Conservation (phyloP, 495 filamentous ascomycete genomes). For the Clohesyomyces aquaticus region DNA sequence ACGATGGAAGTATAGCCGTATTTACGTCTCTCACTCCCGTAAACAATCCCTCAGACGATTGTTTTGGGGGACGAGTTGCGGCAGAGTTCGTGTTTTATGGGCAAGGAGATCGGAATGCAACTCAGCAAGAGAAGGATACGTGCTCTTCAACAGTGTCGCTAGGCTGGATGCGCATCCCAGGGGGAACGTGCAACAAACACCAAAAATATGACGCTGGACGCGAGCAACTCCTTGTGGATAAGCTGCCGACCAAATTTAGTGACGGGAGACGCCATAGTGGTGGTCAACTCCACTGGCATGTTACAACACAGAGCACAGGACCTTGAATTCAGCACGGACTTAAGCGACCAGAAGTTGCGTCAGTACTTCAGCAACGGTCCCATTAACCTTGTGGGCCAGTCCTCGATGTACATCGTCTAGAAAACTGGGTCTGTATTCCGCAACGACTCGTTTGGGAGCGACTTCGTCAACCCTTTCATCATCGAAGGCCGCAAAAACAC, state of each 20-base stretch:
- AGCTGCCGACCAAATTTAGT: slow-evolving; percentile 40
- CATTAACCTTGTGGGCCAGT: slow-evolving; percentile 5
- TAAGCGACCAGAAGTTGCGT: background rate
- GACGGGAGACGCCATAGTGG: background rate
- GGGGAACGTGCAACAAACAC: slow-evolving; percentile 7
- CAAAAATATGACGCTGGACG: background rate
- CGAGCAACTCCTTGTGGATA: slow-evolving; percentile 38
- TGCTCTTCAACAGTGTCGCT: slow-evolving; percentile 5
- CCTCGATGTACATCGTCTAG: slow-evolving; percentile 12
- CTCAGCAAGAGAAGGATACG: slow-evolving; percentile 3
- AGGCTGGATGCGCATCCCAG: slow-evolving; percentile 1
- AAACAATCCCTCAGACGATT: too few species aligned
- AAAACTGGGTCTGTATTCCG: slow-evolving; percentile 39
- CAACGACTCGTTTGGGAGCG: slow-evolving; percentile 46
- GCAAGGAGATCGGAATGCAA: too few species aligned
- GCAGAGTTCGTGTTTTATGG: too few species aligned
- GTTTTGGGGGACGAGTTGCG: too few species aligned
- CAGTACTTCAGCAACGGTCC: slow-evolving; percentile 14
- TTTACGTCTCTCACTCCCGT: too few species aligned
- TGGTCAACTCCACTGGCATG: slow-evolving; percentile 4
- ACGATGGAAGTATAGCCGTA: too few species aligned
- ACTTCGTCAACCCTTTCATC: slow-evolving; percentile 49
- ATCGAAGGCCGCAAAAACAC: slow-evolving; percentile 28
- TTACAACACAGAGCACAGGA: background rate
- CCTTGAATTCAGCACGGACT: too few species aligned